These are phyloP conservation scores for Kuraishia cidri DNA, from an alignment of 805 yeast genomes.

Conservation along the genomic window DNA sequence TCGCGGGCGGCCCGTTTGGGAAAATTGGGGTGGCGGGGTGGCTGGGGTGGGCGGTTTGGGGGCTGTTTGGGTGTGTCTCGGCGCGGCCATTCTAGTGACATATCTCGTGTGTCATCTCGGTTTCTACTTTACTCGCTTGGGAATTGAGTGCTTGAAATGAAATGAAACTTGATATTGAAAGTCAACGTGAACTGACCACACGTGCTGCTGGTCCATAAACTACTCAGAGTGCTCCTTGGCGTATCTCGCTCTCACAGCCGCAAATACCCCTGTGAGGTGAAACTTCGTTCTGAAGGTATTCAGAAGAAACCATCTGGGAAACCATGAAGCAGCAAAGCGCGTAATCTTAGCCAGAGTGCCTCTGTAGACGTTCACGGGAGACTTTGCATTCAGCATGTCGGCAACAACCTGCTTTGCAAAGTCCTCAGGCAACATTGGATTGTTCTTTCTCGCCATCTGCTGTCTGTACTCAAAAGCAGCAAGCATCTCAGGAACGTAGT, in stretches of 20 bases:
- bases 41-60: too few relatives aligned
- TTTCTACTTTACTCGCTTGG: too few relatives aligned
- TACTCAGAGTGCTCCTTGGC: neutral
- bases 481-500: constrained; percentile 38
- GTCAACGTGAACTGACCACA: too few relatives aligned
- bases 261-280: neutral
- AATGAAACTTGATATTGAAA: too few relatives aligned
- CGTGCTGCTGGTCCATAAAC: too few relatives aligned
- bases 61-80: too few relatives aligned
- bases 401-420: constrained; percentile 49
- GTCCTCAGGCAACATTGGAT: constrained; percentile 49
- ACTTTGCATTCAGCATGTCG: constrained; percentile 30
- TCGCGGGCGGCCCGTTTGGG: too few relatives aligned
- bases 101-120: too few relatives aligned
- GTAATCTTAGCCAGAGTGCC: constrained; percentile 29
- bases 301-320: constrained; percentile 1
- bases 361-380: constrained; percentile 44
- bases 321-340: neutral
- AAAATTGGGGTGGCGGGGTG: too few relatives aligned
- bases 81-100: too few relatives aligned
- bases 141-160: too few relatives aligned
- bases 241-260: neutral
- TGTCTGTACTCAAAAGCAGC: constrained; percentile 41
- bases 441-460: constrained; percentile 47
- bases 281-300: neutral